These are phyloP conservation scores for Austroboletus eburneus DNA, from an alignment of 768 basidiomycete species.

Conservation along the genomic window DNA sequence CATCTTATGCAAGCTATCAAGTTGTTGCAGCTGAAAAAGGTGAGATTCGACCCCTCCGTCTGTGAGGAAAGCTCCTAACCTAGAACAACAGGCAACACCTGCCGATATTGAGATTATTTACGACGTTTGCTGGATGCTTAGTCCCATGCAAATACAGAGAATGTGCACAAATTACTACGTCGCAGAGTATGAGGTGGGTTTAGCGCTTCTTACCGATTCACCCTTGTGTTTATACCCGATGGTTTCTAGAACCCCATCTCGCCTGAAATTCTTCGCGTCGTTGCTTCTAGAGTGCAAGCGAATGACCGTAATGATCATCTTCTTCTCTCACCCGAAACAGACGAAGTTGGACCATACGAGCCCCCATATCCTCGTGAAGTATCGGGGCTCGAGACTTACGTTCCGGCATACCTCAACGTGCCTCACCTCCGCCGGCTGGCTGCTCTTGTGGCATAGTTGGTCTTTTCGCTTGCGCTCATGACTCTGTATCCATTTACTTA, in stretches of 20 bases:
- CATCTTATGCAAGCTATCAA: slow-evolving; percentile 99
- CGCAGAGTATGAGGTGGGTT: slow-evolving; percentile 90
- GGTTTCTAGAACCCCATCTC: slow-evolving; percentile 83
- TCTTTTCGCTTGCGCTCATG: background rate
- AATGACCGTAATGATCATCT: slow-evolving; percentile 97
- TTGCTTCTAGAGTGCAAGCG: slow-evolving; percentile 91
- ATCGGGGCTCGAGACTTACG: slow-evolving; percentile 93
- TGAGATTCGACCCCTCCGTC: too few species aligned
- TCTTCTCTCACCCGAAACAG: slow-evolving; percentile 91
- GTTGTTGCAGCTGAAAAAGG: slow-evolving; percentile 96
- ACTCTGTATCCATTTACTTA: slow-evolving; percentile 15
- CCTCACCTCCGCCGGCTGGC: slow-evolving; percentile 85
- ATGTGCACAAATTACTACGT: slow-evolving; percentile 99
- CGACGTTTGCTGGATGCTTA: slow-evolving; percentile 99
- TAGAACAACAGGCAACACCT: slow-evolving; percentile 64
- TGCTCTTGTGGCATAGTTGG: slow-evolving; percentile 68
- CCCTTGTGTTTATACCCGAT: background rate
- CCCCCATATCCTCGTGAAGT: slow-evolving; percentile 92
- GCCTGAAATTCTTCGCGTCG: slow-evolving; percentile 93
- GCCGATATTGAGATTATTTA: slow-evolving; percentile 99
- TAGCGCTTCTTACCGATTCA: slow-evolving; percentile 11
- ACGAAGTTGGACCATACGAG: slow-evolving; percentile 96
- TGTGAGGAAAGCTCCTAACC: slow-evolving; percentile 7
- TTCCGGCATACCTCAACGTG: slow-evolving; percentile 87
- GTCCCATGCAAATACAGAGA: slow-evolving; percentile 98